Base-by-base conservation (phyloP, 371 early-diverging fungal species). In the Mortierella sp. region DNA sequence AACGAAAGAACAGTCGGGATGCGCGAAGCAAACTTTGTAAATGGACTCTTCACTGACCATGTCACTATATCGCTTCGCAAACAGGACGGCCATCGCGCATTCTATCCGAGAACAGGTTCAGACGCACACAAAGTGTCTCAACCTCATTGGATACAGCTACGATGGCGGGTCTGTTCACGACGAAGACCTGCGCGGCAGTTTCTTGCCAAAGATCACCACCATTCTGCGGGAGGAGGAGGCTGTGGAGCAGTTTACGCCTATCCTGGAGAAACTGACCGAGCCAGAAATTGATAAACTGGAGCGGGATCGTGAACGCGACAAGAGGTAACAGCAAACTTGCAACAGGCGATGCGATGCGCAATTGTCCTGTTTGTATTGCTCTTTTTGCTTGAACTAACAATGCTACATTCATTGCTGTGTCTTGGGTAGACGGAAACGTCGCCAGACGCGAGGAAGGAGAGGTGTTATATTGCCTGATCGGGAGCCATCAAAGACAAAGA, bases 71-170 rank as follows among this genome's bases (percentile, higher is more conserved):
- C 5, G 34, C 31, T 37, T 3, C 26, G 26, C 2, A 19, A 48
- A 11, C 89, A 89, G 94, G 83, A 96, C 98, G 0, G 96, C 98
- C 0, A 96, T 98, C 70, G 96, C 98, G 0, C 98, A 98, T 78
- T 92, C 96, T 0, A 97, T 98, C 34, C 93, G 98, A n/a, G 99
- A 98, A 83, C 99, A 98, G 90, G 91, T 97, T 13, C 94, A 96
- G 78, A 91, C 92, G 4, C 95, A 93, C 82, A 91, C 92, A 53
- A 97, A 97, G 82, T 95, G 97, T 5, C 87, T 98, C 43, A 87
- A 95, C 37, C 89, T 97, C 54, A 91, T 96, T 2, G 97, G 96
- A 5, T 96, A 97, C 82, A 91, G 91, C 31, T 95, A 95, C 80
- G 90, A 91, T 46, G 90, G 90, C 24, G 84, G 90, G 9, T 82